These are phyloP conservation scores for Trypanosoma conorhini DNA, from an alignment of 208 protist species.

Conservation along the genomic window DNA sequence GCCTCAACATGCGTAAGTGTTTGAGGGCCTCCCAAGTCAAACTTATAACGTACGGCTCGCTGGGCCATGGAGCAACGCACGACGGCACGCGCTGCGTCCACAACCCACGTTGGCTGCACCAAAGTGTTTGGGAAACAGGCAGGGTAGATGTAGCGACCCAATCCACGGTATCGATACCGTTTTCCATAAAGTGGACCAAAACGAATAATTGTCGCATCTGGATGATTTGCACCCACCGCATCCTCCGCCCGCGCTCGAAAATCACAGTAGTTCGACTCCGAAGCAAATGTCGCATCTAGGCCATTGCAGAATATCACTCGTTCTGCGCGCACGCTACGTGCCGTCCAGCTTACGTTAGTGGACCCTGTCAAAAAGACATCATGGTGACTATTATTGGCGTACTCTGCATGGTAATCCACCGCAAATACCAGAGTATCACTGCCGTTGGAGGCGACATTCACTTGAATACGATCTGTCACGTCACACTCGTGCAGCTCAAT, in stretches of 20 bases:
- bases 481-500: slow-evolving; percentile 93
- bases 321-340: slow-evolving; percentile 87
- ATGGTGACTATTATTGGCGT: slow-evolving; percentile 93
- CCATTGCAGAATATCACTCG: slow-evolving; percentile 91
- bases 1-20: slow-evolving; percentile 84
- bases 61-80: slow-evolving; percentile 82
- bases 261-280: slow-evolving; percentile 92
- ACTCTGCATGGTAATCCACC: slow-evolving; percentile 88
- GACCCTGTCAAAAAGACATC: slow-evolving; percentile 89
- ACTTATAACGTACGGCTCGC: slow-evolving; percentile 88
- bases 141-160: slow-evolving; percentile 89
- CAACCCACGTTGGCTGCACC: slow-evolving; percentile 93
- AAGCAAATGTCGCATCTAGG: slow-evolving; percentile 91
- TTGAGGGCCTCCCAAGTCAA: slow-evolving; percentile 91
- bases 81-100: slow-evolving; percentile 86
- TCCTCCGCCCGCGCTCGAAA: slow-evolving; percentile 90
- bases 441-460: slow-evolving; percentile 90
- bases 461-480: slow-evolving; percentile 90
- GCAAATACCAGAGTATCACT: slow-evolving; percentile 93
- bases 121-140: slow-evolving; percentile 85
- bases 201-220: slow-evolving; percentile 88
- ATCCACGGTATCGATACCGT: slow-evolving; percentile 89
- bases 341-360: slow-evolving; percentile 91
- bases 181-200: slow-evolving; percentile 90
- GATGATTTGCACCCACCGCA: slow-evolving; percentile 87